phyloP scores from a whole-genome alignment of 345 rosid genomes.

The Luvunga scandens region DNA sequence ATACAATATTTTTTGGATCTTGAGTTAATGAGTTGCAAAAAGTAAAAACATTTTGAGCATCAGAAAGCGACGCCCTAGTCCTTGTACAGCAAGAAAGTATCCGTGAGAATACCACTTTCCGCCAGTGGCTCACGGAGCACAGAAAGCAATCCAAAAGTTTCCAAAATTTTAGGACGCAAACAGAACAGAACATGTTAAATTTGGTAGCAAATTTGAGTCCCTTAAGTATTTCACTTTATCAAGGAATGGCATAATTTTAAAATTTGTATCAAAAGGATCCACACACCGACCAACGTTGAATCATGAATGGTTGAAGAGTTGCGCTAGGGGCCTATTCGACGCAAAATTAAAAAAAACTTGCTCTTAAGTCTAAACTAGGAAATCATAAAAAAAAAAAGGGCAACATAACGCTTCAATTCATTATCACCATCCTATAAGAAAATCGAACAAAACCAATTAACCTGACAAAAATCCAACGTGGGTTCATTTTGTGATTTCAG shows the following conservation, averaged over 20 bases:
- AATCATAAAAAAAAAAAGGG: too few relatives aligned
- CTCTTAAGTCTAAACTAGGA: too few relatives aligned
- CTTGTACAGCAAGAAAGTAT: neutral
- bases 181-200: neutral
- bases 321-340: too few relatives aligned
- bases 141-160: neutral
- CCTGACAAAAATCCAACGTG: neutral
- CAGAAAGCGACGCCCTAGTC: neutral
- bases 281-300: too few relatives aligned
- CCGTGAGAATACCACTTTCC: neutral
- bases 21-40: neutral
- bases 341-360: too few relatives aligned
- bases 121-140: neutral
- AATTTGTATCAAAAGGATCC: too few relatives aligned
- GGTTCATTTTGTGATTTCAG: neutral
- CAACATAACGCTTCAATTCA: neutral
- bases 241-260: too few relatives aligned
- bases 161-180: neutral
- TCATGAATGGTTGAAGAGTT: too few relatives aligned
- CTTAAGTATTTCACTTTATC: too few relatives aligned
- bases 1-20: too few relatives aligned
- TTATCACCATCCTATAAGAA: neutral
- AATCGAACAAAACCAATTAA: neutral
- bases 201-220: too few relatives aligned
- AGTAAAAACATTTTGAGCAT: neutral